Percentiles rank a stretch among this genome's conserved stretches.
Evolutionary conservation across 106 monocot species (phyloP).

Genomic region (Acorus calamus): DNA sequence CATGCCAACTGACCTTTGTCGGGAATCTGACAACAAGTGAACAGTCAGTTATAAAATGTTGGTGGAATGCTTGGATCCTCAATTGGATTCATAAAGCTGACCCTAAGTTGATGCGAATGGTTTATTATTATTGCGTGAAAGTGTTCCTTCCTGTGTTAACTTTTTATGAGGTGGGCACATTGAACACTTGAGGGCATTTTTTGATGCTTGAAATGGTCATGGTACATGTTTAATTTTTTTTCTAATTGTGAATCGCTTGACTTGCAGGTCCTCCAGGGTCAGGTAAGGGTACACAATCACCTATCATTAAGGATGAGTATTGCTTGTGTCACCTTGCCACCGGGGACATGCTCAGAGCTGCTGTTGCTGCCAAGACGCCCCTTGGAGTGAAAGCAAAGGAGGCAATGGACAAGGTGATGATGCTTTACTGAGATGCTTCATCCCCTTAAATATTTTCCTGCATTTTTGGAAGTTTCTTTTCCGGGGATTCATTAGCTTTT

Average conservation of each 20-base stretch:
- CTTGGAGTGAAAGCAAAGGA: slow-evolving; percentile 93
- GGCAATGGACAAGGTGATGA: slow-evolving; percentile 76
- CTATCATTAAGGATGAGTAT: slow-evolving; percentile 92
- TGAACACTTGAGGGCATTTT: no score
- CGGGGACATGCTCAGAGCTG: slow-evolving; percentile 98
- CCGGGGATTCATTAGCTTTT: slow-evolving; percentile 4
- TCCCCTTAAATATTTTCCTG: background rate
- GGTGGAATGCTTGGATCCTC: no score
- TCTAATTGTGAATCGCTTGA: background rate
- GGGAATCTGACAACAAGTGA: no score
- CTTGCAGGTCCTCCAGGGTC: slow-evolving; percentile 88
- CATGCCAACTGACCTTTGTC: no score
- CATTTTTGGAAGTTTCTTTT: background rate
- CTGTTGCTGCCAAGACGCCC: slow-evolving; percentile 87
- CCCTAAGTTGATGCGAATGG: no score
- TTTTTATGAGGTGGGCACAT: no score
- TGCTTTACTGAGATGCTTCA: background rate
- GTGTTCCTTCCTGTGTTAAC: no score
- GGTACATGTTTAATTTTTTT: no score
- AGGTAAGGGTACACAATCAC: slow-evolving; percentile 98
- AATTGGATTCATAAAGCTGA: no score
- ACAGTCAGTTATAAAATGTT: no score
- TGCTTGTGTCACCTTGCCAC: slow-evolving; percentile 98
- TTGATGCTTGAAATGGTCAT: no score
- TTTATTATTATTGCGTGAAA: no score